A percentile compares a stretch with the other conserved stretches of the same genome.
Evolutionary conservation across 2,329 filamentous ascomycete genomes (phyloP).

Genomic region (Tolypocladium amazonense): DNA sequence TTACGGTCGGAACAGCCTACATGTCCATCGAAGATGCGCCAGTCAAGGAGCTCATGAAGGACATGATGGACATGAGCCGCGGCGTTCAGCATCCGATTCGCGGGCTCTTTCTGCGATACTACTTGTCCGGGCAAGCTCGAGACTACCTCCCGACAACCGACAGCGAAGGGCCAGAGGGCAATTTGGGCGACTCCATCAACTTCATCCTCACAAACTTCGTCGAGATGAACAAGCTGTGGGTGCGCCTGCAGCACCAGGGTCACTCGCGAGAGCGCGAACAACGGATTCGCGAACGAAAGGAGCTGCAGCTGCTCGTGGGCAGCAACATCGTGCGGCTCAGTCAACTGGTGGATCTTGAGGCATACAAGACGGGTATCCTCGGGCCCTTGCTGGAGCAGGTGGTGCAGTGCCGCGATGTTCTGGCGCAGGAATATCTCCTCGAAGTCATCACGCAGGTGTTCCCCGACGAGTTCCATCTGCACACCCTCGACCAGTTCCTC

Average conservation of each 20-base stretch:
- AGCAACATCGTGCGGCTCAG: slow-evolving; percentile 94
- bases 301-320: slow-evolving; percentile 88
- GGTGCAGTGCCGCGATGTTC: slow-evolving; percentile 91
- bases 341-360: slow-evolving; percentile 87
- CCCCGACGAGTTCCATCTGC: slow-evolving; percentile 94
- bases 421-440: slow-evolving; percentile 93
- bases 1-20: slow-evolving; percentile 97
- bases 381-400: slow-evolving; percentile 89
- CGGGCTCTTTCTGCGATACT: slow-evolving; percentile 91
- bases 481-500: slow-evolving; percentile 91
- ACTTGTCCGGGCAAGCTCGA: slow-evolving; percentile 86
- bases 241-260: slow-evolving; percentile 91
- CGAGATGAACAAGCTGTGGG: slow-evolving; percentile 99
- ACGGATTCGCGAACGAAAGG: slow-evolving; percentile 86
- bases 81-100: slow-evolving; percentile 95
- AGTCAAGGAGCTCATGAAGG: slow-evolving; percentile 99
- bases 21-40: slow-evolving; percentile 98
- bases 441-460: slow-evolving; percentile 99
- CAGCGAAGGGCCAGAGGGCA: slow-evolving; percentile 87
- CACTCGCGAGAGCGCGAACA: slow-evolving; percentile 92
- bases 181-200: slow-evolving; percentile 93
- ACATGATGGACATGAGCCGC: slow-evolving; percentile 99
- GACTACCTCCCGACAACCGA: slow-evolving; percentile 75
- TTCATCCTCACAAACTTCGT: slow-evolving; percentile 98
- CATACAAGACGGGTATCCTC: slow-evolving; percentile 85